Evolutionary conservation across 2,329 filamentous ascomycete genomes (phyloP), one percentile per base, ranked within the genome.

Genomic region (Curvularia hawaiiensis): DNA sequence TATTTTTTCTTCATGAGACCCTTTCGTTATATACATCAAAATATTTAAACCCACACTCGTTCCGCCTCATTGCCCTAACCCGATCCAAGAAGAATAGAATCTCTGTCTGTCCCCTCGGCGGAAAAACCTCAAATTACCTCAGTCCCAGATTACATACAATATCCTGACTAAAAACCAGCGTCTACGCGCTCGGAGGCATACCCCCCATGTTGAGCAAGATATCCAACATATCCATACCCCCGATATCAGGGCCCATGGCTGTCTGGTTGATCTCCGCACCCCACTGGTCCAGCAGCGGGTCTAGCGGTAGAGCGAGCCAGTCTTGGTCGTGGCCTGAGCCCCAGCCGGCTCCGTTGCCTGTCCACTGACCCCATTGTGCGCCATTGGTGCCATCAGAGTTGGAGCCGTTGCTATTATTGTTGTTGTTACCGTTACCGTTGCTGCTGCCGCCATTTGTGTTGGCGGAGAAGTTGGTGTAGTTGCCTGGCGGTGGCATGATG

Each of bases 201-300:
- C 72, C 72, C 0, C 72, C 73, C 69, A 75, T 75, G 50, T 75
- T 76, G 38, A 81, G 65, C 59, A 82, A 61, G 16, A 82, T 73
- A 66, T 83, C 80, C 30, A 83, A 66, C 78, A 82, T 79, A 64
- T 83, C 80, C 63, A 79, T 75, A 1, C 79, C 62, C 78, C 88
- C 77, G 82, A 90, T 72, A 86, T 92, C 85, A n/a, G 85, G 85
- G 0, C 85, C 85, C 73, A 82, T 83, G 43, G 80, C 79, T 30
- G 80, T 82, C 66, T 80, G 77, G 20, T 82, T 85, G 22, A 86
- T 84, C 52, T 86, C 84, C 1, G 83, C 80, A 12, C 83, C 83
- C 66, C 83, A 82, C 61, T 82, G 82, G 65, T 84, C 82, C 52
- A 87, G 80, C 58, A 88, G 80, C 43, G 84, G 83, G 69, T 88